Evolutionary conservation across 352 stramenopile genomes (phyloP), one percentile per base, ranked within the genome.

Genomic region (Thraustotheca clavata): DNA sequence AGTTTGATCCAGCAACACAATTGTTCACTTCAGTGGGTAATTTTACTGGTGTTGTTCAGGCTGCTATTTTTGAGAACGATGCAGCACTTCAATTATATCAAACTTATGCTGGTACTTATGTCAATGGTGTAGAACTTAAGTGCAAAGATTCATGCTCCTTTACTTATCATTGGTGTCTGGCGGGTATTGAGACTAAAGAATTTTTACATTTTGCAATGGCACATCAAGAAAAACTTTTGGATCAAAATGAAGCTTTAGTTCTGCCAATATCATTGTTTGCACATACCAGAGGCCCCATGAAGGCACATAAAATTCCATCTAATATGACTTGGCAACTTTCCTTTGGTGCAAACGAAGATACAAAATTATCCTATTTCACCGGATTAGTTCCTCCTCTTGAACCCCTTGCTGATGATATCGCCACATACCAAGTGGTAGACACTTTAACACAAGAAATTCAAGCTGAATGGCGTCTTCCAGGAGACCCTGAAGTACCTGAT

Each of bases 161-260:
- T 69, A 55, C 61, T n/a, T n/a, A n/a, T n/a, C n/a, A n/a, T n/a
- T n/a, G n/a, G n/a, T n/a, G n/a, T n/a, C n/a, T n/a, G n/a, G n/a
- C n/a, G n/a, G n/a, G n/a, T n/a, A n/a, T n/a, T n/a, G n/a, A n/a
- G n/a, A n/a, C n/a, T n/a, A n/a, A n/a, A n/a, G n/a, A 33, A 3
- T 86, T 84, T 24, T 54, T 91, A 29, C 81, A 91, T 46, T 93
- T 93, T 62, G 81, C 72, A 31, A 62, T 91, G 18, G 73, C 76
- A 2, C 83, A 91, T 24, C 50, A 88, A 33, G 69, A 80, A 38
- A 43, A 66, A 20, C 83, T 91, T 77, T 62, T 88, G 34, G 34
- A n/a, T n/a, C n/a, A 41, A 4, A 70, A 71, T 1, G 75, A 62
- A 40, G 73, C 72, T 7, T 71, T 78, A 52, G 63, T 62, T 9